Evolutionary conservation across 2,329 filamentous ascomycete genomes (phyloP), one percentile per base, ranked within the genome.

Genomic region (Cercospora citrullina): DNA sequence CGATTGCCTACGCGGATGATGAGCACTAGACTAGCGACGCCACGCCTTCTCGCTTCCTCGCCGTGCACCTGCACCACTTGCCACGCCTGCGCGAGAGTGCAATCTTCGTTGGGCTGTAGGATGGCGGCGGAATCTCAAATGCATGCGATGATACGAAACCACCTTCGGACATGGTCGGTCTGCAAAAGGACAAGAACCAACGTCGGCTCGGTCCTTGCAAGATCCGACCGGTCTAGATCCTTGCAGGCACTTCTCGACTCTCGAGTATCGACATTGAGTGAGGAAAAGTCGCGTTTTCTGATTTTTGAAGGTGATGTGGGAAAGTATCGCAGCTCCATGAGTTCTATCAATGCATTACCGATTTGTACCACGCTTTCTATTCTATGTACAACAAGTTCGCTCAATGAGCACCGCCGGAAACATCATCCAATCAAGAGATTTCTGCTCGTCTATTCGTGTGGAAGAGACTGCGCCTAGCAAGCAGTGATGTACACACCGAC

Each of bases 401-500:
- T 23, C 45, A 26, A 14, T 23, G 45, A 51, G 10, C 45, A 14
- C 21, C 45, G 9, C 45, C 21, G 18, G 14, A 12, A 23, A 8
- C 45, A 23, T 51, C 45, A 51, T 51, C 45, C 21, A 23, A 26
- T 51, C 18, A 7, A 23, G 45, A 51, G 18, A 51, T 51, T 51
- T 51, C 45, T 51, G 45, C 21, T 39, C 36, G 36, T 39, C 36
- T 51, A 12, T 48, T 53, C 18, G 18, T 53, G 21, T 30, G 53
- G 53, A 26, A 30, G 26, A 58, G 23, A 31, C 28, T 53, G 16
- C 45, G n/a, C 23, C 58, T 65, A 68, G 42, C 66, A 68, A 26
- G 62, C 66, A 5, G 61, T 68, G 45, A 68, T 61, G 31, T 68
- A 68, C 10, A 68, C 36, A 39, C 66, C 66, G 26, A 63, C 36